phyloP scores from a whole-genome alignment of 768 basidiomycete species.

The Xerocomus potaroensis region DNA sequence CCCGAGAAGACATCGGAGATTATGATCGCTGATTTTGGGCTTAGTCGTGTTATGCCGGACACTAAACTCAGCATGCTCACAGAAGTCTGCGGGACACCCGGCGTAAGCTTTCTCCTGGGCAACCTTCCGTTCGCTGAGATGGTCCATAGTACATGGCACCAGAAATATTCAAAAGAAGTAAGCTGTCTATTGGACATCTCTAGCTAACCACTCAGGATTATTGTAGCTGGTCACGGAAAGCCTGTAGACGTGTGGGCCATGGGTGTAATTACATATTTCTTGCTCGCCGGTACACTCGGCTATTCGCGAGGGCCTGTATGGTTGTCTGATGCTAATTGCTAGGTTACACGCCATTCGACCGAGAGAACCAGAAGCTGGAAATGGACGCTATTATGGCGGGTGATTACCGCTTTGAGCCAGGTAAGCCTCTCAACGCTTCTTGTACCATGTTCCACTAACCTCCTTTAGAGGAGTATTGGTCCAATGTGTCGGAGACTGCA shows the following conservation, averaged over 20 bases:
- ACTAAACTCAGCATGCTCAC: constrained; percentile 84
- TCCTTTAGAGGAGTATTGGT: constrained; percentile 74
- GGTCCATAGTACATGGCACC: constrained; percentile 80
- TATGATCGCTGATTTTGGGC: constrained; percentile 96
- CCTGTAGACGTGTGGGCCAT: constrained; percentile 97
- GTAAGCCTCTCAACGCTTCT: constrained; percentile 16
- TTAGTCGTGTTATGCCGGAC: constrained; percentile 87
- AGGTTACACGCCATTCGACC: constrained; percentile 96
- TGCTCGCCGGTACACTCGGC: constrained; percentile 57
- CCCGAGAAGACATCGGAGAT: constrained; percentile 85
- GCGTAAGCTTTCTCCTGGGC: constrained; percentile 42
- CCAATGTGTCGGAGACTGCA: constrained; percentile 76
- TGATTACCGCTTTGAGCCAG: constrained; percentile 88
- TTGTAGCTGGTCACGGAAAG: constrained; percentile 81
- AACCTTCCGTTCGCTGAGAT: constrained; percentile 5
- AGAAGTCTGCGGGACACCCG: constrained; percentile 94
- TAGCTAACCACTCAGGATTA: neutral
- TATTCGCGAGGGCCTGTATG: neutral
- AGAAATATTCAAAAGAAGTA: constrained; percentile 91
- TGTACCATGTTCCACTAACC: neutral
- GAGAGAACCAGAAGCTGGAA: constrained; percentile 81
- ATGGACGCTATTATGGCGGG: constrained; percentile 94
- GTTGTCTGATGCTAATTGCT: constrained; percentile 13
- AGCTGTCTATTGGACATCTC: constrained; percentile 19
- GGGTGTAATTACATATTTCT: constrained; percentile 97